Evolutionary conservation across 2,329 filamentous ascomycete genomes (phyloP).

Genomic region (Shiraia sp.): DNA sequence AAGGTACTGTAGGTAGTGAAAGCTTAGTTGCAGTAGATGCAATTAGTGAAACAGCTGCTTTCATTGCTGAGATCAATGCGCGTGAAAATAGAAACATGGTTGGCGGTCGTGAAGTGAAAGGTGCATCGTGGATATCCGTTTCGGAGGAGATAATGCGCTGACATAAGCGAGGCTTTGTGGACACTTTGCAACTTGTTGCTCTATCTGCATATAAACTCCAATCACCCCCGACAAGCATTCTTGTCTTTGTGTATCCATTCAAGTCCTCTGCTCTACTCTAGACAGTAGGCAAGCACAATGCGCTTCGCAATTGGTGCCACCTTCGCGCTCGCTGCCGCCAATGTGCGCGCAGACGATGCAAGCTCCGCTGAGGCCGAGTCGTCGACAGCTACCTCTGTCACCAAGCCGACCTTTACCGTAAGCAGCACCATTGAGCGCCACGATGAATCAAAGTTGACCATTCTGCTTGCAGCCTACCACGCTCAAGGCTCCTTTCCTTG

Average conservation of each 20-base stretch:
- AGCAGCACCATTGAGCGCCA: constrained; percentile 45
- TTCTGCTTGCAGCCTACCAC: constrained; percentile 70
- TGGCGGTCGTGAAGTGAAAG: too few species aligned
- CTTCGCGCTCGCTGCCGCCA: constrained; percentile 69
- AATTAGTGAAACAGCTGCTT: too few species aligned
- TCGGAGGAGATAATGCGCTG: too few species aligned
- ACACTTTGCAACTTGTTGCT: constrained; percentile 25
- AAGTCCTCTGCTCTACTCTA: constrained; percentile 35
- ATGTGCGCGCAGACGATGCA: constrained; percentile 68
- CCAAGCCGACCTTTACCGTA: constrained; percentile 86
- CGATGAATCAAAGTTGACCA: constrained; percentile 17
- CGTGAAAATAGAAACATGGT: too few species aligned
- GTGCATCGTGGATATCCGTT: too few species aligned
- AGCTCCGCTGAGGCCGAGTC: constrained; percentile 53
- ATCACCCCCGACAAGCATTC: constrained; percentile 19
- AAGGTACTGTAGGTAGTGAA: too few species aligned
- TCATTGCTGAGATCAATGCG: too few species aligned
- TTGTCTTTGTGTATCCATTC: constrained; percentile 13
- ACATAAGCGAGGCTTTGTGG: constrained; percentile 3
- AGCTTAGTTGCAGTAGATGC: too few species aligned
- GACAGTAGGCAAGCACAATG: constrained; percentile 43
- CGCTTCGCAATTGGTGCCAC: constrained; percentile 75
- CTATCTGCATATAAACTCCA: constrained; percentile 30
- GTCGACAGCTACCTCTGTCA: constrained; percentile 62
- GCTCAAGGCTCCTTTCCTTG: constrained; percentile 91